Percentiles rank a stretch among this genome's conserved stretches.
Conservation (phyloP, 345 rosid species). For the Durio zibethinus region DNA sequence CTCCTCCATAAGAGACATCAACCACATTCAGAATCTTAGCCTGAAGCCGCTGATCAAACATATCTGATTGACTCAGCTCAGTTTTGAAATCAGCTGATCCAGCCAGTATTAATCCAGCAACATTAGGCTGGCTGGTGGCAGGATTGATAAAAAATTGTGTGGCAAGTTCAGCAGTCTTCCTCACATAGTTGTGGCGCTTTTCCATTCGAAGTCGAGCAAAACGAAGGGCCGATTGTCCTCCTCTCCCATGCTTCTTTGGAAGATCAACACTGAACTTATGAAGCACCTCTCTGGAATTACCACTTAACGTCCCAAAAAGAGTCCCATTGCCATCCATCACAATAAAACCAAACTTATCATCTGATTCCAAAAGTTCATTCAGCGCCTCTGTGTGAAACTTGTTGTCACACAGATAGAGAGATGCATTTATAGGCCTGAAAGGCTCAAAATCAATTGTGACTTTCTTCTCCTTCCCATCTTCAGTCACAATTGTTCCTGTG, state of each 20-base stretch:
- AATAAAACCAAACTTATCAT: constrained; percentile 75
- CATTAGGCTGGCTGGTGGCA: constrained; percentile 69
- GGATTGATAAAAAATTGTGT: constrained; percentile 64
- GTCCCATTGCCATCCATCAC: constrained; percentile 81
- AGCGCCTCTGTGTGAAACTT: constrained; percentile 74
- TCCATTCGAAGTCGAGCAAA: constrained; percentile 78
- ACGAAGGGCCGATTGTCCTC: constrained; percentile 79
- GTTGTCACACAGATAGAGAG: constrained; percentile 69
- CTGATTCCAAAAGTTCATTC: constrained; percentile 68
- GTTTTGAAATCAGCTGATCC: constrained; percentile 79
- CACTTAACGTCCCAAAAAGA: constrained; percentile 69
- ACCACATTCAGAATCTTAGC: constrained; percentile 66
- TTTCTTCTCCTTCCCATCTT: constrained; percentile 76
- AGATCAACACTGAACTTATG: constrained; percentile 66
- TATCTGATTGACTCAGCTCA: constrained; percentile 70
- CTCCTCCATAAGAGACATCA: constrained; percentile 72
- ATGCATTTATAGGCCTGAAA: constrained; percentile 67
- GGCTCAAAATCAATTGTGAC: constrained; percentile 75
- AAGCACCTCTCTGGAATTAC: constrained; percentile 65
- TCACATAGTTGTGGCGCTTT: constrained; percentile 77
- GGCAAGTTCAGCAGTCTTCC: constrained; percentile 76
- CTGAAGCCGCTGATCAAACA: constrained; percentile 73
- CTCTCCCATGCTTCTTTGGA: constrained; percentile 77
- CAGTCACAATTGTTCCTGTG: constrained; percentile 65
- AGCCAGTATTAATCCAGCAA: constrained; percentile 59